Evolutionary conservation across 2,329 filamentous ascomycete species (phyloP), one percentile per base, ranked within the genome.

Genomic region (Cryoendolithus antarcticus): DNA sequence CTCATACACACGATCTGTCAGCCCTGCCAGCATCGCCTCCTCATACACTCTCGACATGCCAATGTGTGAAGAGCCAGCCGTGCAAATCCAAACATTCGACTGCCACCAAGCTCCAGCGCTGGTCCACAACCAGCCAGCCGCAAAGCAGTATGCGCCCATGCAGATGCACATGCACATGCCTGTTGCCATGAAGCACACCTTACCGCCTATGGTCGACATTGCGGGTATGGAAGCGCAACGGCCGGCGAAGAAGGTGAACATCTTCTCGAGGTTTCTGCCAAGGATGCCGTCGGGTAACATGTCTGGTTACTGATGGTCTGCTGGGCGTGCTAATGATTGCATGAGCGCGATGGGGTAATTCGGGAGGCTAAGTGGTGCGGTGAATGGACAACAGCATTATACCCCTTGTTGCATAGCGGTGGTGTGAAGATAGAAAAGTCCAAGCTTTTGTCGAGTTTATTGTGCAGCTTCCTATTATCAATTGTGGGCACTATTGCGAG

Each of bases 91-190:
- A 48, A 47, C 15, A 19, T 19, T 19, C 15, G 15, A 19, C 15
- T 19, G 15, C 15, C 15, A 52, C 32, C 60, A 62, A 38, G 55
- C 56, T 41, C 56, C 60, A 32, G 60, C 64, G 30, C 48, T 67
- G 52, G 62, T 67, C 46, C 61, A 67, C 55, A 62, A 66, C 50
- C 53, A 57, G 45, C 53, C 51, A 38, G 48, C 53, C 5, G 43
- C 46, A 37, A 53, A 58, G 43, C 48, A 48, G 37, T 45, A 49
- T 15, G 40, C 42, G 9, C 42, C 47, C 11, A 46, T 48, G 38
- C 34, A 28, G 35, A 37, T 41, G 31, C 54, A 19, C 15, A 37
- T 41, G 31, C 54, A 19, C 15, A 19, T 19, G 15, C 15, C 33
- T 35, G 33, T 21, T 3, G 33, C 15, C 15, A 13, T 27, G 32